These are phyloP conservation scores for Pseudozyma hubeiensis DNA, from an alignment of 1,284 basidiomycete genomes.

Conservation along the genomic window DNA sequence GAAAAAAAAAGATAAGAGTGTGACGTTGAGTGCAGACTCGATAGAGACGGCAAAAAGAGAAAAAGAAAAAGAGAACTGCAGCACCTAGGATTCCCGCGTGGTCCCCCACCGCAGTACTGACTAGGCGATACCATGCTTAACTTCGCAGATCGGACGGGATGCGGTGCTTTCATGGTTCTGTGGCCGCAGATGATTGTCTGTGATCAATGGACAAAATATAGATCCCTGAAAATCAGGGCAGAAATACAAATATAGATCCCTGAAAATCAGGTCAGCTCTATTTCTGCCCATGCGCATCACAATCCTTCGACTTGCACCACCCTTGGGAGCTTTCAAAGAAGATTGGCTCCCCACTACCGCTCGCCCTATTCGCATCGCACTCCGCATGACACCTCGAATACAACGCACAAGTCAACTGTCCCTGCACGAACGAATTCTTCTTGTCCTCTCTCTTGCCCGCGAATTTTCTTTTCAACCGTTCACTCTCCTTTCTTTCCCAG, in stretches of 20 bases:
- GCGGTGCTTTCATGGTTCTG: constrained; percentile 77
- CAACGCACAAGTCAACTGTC: constrained; percentile 25
- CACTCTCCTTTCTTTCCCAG: neutral
- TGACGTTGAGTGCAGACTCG: too few relatives aligned
- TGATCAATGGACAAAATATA: too few relatives aligned
- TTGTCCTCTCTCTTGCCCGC: constrained; percentile 18
- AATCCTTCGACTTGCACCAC: constrained; percentile 20
- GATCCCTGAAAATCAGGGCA: too few relatives aligned
- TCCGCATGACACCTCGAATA: constrained; percentile 18
- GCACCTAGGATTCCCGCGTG: constrained; percentile 84
- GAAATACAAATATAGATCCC: too few relatives aligned
- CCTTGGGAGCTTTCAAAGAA: constrained; percentile 22
- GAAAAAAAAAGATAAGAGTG: constrained; percentile 69
- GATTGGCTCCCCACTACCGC: constrained; percentile 8
- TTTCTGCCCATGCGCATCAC: neutral
- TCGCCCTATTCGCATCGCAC: constrained; percentile 18
- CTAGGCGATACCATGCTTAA: constrained; percentile 82
- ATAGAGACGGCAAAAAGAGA: too few relatives aligned
- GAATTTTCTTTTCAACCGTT: constrained; percentile 8
- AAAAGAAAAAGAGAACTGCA: constrained; percentile 73
- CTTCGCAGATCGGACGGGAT: constrained; percentile 84
- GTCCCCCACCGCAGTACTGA: constrained; percentile 87
- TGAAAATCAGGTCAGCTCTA: neutral
- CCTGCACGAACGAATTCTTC: constrained; percentile 32
- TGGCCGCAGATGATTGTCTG: neutral